A percentile compares a stretch with the other conserved stretches of the same genome.
phyloP scores from a whole-genome alignment of 2,329 filamentous ascomycete species.

The Lachnellula arida region DNA sequence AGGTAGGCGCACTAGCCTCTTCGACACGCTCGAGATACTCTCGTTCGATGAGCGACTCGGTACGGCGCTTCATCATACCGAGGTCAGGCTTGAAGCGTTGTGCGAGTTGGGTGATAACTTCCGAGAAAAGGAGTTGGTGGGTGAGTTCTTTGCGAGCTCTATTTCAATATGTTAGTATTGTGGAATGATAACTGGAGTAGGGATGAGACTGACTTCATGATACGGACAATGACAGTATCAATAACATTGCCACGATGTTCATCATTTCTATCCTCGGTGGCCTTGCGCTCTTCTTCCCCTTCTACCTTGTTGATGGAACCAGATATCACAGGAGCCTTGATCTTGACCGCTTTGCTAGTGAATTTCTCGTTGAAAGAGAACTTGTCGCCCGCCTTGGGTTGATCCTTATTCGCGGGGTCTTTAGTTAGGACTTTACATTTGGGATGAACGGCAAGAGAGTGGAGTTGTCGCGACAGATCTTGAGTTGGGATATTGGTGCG shows the following conservation, averaged over 20 bases:
- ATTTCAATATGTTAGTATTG: conserved; percentile 35
- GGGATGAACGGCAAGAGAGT: conserved; percentile 74
- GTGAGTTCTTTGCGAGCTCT: conserved; percentile 69
- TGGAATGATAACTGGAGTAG: not conserved
- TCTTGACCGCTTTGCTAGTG: conserved; percentile 74
- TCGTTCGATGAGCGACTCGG: conserved; percentile 70
- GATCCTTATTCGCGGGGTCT: conserved; percentile 70
- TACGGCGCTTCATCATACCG: conserved; percentile 73
- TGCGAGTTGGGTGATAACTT: conserved; percentile 66
- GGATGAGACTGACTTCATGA: conserved; percentile 68
- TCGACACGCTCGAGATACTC: conserved; percentile 77
- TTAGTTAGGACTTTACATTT: conserved; percentile 81
- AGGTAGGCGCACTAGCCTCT: conserved; percentile 56
- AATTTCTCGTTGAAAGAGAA: conserved; percentile 84
- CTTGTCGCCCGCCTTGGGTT: conserved; percentile 65
- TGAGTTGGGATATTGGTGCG: conserved; percentile 70
- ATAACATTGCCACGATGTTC: conserved; percentile 66
- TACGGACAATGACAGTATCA: conserved; percentile 72
- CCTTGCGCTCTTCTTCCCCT: conserved; percentile 61
- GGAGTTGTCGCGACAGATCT: conserved; percentile 73
- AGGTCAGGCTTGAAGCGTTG: conserved; percentile 72
- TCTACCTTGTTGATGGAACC: conserved; percentile 78
- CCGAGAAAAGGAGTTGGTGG: conserved; percentile 65
- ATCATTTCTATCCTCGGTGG: conserved; percentile 72
- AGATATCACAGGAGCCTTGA: conserved; percentile 83